Evolutionary conservation across 306 rosid genomes (phyloP).

Genomic region (Hylodesmum podocarpum): DNA sequence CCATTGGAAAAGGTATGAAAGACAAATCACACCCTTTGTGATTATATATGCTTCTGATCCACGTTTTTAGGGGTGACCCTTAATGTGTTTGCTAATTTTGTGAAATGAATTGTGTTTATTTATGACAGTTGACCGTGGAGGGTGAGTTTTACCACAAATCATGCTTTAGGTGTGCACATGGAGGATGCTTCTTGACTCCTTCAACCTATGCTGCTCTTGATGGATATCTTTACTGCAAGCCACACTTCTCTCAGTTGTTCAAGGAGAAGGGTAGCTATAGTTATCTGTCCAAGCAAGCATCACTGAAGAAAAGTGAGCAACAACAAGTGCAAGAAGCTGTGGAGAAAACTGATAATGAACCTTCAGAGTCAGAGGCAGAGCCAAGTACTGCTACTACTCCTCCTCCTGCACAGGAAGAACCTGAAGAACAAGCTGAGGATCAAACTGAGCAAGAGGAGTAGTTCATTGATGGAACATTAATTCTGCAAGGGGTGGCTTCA

Average conservation of each 20-base stretch:
- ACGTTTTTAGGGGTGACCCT: too few species aligned
- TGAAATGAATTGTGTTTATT: background rate
- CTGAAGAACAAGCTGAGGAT: background rate
- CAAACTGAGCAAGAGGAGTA: background rate
- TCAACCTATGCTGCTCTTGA: constrained; percentile 77
- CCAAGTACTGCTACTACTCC: too few species aligned
- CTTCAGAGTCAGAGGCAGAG: background rate
- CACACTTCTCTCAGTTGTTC: constrained; percentile 75
- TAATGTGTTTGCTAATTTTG: background rate
- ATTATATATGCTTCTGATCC: background rate
- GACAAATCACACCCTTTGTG: background rate
- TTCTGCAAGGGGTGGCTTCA: background rate
- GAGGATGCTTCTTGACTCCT: constrained; percentile 59
- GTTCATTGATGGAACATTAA: background rate
- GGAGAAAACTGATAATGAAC: background rate
- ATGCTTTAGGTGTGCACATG: constrained; percentile 77
- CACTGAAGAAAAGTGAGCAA: constrained; percentile 50
- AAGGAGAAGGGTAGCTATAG: constrained; percentile 80
- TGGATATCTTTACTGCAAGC: constrained; percentile 77
- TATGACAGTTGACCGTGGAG: constrained; percentile 60
- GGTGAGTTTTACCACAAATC: constrained; percentile 69
- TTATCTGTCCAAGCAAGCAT: constrained; percentile 54
- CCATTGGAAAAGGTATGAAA: constrained; percentile 68
- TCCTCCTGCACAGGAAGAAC: background rate
- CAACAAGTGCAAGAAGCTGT: background rate